Base-by-base conservation (phyloP, 2,329 filamentous ascomycete species). In the Lasiodiplodia sp. region DNA sequence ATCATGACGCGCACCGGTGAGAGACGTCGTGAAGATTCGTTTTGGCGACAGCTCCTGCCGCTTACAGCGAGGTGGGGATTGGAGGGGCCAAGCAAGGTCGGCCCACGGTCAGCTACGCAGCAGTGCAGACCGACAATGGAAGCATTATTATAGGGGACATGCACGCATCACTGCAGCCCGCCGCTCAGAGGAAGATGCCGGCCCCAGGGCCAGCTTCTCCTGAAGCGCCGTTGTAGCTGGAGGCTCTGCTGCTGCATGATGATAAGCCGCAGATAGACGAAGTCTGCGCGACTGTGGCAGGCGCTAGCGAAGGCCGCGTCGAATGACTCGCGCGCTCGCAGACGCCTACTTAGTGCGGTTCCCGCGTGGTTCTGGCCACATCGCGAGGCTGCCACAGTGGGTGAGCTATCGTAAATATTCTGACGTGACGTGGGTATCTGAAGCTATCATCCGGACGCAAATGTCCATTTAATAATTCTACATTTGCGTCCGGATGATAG, bases 261-360 rank as follows among this genome's bases (percentile, higher is more conserved):
- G 60, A 31, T 64, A 64, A 64, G 60, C 60, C 60, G 60, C 44
- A 64, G 60, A 64, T 64, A 64, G 60, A 64, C 60, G 60, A 51
- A 6, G 58, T 2, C 14, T n/a, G 5, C 37, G 55, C 56, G 53
- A 18, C 53, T 12, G 53, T 12, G 34, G 16, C 18, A 18, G 16
- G n/a, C 28, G 28, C 53, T 21, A 21, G 53, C 53, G 53, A 21
- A 16, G 16, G 18, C 55, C 18, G 55, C 34, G 4, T n/a, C 55
- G 44, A 16, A 40, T 58, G 53, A 56, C 55, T 38, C 55, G 55
- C 55, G 55, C n/a, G 11, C 10, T 34, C 53, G 25, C 53, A n/a
- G 18, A 11, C 28, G 25, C 28, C 10, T 31, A 4, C 28, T 8
- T 56, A 34, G 31, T 16, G 14, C 40, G 40, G 40, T 34, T 47